These are phyloP conservation scores for Coemansia sp. DNA, from an alignment of 192 early-diverging fungal species.

Conservation along the genomic window DNA sequence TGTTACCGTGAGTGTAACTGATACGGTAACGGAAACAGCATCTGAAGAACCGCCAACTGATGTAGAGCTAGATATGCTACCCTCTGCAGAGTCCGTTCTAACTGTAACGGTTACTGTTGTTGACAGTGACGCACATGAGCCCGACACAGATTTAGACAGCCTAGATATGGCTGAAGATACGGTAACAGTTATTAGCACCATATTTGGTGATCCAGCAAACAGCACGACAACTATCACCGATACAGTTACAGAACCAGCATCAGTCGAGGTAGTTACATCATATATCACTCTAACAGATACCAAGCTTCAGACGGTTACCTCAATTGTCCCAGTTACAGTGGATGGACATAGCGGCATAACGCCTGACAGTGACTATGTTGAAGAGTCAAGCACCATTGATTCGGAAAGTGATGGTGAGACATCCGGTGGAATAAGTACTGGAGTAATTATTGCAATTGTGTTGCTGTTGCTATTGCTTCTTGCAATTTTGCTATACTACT, in stretches of 20 bases:
- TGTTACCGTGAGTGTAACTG: not conserved
- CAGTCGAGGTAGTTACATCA: not conserved
- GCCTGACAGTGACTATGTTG: not conserved
- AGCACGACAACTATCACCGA: not conserved
- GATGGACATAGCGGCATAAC: not conserved
- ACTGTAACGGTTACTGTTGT: slow-evolving; percentile 7
- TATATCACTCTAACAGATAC: not conserved
- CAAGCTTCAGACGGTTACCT: no score
- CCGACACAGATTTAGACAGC: not conserved
- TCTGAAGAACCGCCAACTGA: no score
- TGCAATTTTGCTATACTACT: not conserved
- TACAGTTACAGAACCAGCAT: not conserved
- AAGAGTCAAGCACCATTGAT: not conserved
- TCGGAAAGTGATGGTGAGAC: not conserved
- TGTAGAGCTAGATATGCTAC: not conserved
- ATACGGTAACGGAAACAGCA: slow-evolving; percentile 6
- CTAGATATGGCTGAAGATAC: no score
- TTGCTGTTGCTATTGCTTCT: not conserved
- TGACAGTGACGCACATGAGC: not conserved
- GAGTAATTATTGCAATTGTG: slow-evolving; percentile 5
- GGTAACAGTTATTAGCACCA: no score
- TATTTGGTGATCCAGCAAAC: no score
- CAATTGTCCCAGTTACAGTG: no score
- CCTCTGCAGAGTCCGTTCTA: not conserved
- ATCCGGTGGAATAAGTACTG: not conserved